A percentile compares a stretch with the other conserved stretches of the same genome.
Conservation (phyloP, 345 rosid genomes). For the Conringia planisiliqua region DNA sequence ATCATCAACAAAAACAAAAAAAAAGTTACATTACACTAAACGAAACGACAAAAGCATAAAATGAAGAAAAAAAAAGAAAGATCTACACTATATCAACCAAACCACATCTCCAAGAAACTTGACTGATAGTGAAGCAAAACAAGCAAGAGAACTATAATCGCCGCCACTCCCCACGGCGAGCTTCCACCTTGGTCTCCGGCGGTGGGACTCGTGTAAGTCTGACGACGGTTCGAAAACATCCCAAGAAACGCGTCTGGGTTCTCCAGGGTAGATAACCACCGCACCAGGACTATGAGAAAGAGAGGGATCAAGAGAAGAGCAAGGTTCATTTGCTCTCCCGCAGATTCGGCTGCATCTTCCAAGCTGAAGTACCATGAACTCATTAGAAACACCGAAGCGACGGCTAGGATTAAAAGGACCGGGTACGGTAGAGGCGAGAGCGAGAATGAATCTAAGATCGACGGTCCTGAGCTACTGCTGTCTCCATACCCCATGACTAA, state of each 20-base stretch:
- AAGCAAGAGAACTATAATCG: constrained; percentile 65
- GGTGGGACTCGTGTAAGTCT: constrained; percentile 38
- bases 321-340: constrained; percentile 54
- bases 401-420: constrained; percentile 67
- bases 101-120: constrained; percentile 66
- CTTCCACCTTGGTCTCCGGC: constrained; percentile 69
- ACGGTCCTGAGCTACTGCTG: constrained; percentile 42
- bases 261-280: constrained; percentile 67
- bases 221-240: constrained; percentile 51
- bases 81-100: constrained; percentile 17
- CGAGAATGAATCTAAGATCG: constrained; percentile 64
- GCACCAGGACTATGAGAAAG: constrained; percentile 48
- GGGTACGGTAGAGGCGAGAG: constrained; percentile 84
- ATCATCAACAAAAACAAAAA: background rate
- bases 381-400: constrained; percentile 51
- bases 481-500: constrained; percentile 35
- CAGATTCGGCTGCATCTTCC: constrained; percentile 54
- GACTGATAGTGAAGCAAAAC: constrained; percentile 72
- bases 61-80: background rate
- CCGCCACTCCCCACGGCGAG: constrained; percentile 97
- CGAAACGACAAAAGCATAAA: background rate
- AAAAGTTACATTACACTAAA: background rate
- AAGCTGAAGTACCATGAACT: constrained; percentile 62
- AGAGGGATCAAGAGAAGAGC: constrained; percentile 59
- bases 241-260: constrained; percentile 45